A percentile compares a stretch with the other conserved stretches of the same genome.
phyloP scores from a whole-genome alignment of 2,329 filamentous ascomycete genomes.

The Nigrospora sphaerica region DNA sequence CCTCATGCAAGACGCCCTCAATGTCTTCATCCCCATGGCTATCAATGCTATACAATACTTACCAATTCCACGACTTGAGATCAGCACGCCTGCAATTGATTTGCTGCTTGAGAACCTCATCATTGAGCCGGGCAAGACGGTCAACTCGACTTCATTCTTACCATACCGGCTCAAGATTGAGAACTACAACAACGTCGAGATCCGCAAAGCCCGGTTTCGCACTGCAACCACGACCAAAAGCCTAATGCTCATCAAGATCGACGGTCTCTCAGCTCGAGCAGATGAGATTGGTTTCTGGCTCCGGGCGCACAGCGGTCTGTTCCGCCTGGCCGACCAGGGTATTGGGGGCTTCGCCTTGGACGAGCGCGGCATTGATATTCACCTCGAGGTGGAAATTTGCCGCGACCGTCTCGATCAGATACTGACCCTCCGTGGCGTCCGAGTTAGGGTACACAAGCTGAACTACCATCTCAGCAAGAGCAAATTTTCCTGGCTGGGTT shows the following conservation, averaged over 20 bases:
- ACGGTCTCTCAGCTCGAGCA: slow-evolving; percentile 76
- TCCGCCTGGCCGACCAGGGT: slow-evolving; percentile 73
- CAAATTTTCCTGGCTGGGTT: slow-evolving; percentile 70
- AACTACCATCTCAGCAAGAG: slow-evolving; percentile 69
- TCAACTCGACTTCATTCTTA: slow-evolving; percentile 83
- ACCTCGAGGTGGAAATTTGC: slow-evolving; percentile 76
- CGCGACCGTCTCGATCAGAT: slow-evolving; percentile 75
- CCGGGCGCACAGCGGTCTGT: slow-evolving; percentile 66
- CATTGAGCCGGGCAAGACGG: slow-evolving; percentile 75
- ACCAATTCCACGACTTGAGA: slow-evolving; percentile 83
- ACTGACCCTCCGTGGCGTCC: slow-evolving; percentile 66
- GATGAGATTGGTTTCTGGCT: slow-evolving; percentile 89
- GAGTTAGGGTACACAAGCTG: slow-evolving; percentile 80
- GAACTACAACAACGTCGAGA: slow-evolving; percentile 79
- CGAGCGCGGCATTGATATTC: slow-evolving; percentile 78
- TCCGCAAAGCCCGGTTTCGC: slow-evolving; percentile 67
- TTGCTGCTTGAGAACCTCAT: slow-evolving; percentile 86
- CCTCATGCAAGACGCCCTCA: slow-evolving; percentile 66
- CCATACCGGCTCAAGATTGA: slow-evolving; percentile 77
- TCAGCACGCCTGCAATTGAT: slow-evolving; percentile 76
- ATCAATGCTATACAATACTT: slow-evolving; percentile 77
- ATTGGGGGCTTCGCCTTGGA: slow-evolving; percentile 83
- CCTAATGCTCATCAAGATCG: slow-evolving; percentile 68
- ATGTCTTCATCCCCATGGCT: slow-evolving; percentile 73
- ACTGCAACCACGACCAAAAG: slow-evolving; percentile 62